Conservation (phyloP, 202 grass and related monocot species). For the Setaria viridis region DNA sequence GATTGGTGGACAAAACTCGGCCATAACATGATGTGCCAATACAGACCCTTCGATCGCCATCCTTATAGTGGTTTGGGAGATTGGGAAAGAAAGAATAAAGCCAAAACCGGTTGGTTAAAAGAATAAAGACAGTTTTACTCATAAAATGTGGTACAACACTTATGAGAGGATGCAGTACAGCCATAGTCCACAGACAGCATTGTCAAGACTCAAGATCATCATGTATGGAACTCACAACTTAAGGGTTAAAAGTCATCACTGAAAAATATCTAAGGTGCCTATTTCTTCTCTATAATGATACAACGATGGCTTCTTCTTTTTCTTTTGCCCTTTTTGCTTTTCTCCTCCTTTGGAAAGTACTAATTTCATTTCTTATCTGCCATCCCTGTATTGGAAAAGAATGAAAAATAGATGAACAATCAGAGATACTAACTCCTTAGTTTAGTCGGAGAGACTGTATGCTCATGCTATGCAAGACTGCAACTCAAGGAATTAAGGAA, state of each 20-base stretch:
- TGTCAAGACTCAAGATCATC: neutral
- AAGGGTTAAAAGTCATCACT: neutral
- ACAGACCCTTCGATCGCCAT: neutral
- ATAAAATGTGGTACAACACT: neutral
- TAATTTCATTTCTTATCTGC: slow-evolving; percentile 29
- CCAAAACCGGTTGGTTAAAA: neutral
- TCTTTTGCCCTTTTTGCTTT: neutral
- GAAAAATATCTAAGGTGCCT: slow-evolving; percentile 6
- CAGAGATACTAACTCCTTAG: neutral
- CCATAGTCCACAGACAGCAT: neutral
- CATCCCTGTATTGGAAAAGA: slow-evolving; percentile 30
- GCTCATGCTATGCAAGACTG: neutral
- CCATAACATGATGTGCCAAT: neutral
- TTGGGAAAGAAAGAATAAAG: neutral
- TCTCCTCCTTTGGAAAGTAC: neutral
- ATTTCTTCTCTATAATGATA: slow-evolving; percentile 20
- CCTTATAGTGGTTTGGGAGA: neutral
- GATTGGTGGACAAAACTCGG: too few species aligned
- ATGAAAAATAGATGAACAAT: neutral
- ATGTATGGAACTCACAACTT: neutral
- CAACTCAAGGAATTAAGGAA: slow-evolving; percentile 28
- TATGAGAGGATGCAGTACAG: neutral
- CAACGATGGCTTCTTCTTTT: neutral
- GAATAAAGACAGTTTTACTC: neutral
- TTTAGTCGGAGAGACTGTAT: slow-evolving; percentile 1